These are phyloP conservation scores for Exophiala calicioides DNA, from an alignment of 2,329 filamentous ascomycete genomes.

Conservation along the genomic window DNA sequence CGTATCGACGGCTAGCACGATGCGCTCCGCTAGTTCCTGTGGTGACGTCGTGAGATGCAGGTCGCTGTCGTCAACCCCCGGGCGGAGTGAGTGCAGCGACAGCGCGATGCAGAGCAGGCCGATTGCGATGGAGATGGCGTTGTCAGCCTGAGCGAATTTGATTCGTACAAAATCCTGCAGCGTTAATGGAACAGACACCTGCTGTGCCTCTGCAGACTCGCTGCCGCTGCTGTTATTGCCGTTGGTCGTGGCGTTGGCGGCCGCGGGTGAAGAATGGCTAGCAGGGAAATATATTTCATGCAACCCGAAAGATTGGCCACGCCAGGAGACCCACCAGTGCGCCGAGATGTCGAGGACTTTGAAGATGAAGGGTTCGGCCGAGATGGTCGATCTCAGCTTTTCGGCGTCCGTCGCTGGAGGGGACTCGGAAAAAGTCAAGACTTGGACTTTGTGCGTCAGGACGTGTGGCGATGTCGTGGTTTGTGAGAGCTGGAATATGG, in stretches of 20 bases:
- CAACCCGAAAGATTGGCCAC: slow-evolving; percentile 26
- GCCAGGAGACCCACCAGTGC: slow-evolving; percentile 31
- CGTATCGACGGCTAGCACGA: slow-evolving; percentile 27
- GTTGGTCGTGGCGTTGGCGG: background rate
- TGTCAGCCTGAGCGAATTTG: slow-evolving; percentile 17
- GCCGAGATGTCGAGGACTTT: slow-evolving; percentile 25
- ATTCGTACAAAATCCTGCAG: slow-evolving; percentile 26
- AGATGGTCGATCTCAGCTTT: slow-evolving; percentile 27
- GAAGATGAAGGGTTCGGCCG: slow-evolving; percentile 24
- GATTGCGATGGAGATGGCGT: slow-evolving; percentile 21
- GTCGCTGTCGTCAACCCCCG: slow-evolving; percentile 25
- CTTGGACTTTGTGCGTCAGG: slow-evolving; percentile 16
- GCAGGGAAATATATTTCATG: slow-evolving; percentile 17
- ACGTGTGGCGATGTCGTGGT: slow-evolving; percentile 6
- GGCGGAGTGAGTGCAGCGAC: slow-evolving; percentile 24
- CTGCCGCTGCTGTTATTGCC: too few relatives aligned
- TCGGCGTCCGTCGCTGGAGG: slow-evolving; percentile 16
- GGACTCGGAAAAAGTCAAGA: slow-evolving; percentile 15
- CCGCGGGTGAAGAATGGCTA: background rate
- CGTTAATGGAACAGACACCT: slow-evolving; percentile 7
- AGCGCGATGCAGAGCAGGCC: slow-evolving; percentile 28
- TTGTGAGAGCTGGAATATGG: slow-evolving; percentile 9
- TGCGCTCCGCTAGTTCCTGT: slow-evolving; percentile 20
- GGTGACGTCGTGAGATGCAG: slow-evolving; percentile 22
- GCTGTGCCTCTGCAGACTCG: too few relatives aligned